Conservation (phyloP, 768 basidiomycete species). For the Termitomyces sp. region DNA sequence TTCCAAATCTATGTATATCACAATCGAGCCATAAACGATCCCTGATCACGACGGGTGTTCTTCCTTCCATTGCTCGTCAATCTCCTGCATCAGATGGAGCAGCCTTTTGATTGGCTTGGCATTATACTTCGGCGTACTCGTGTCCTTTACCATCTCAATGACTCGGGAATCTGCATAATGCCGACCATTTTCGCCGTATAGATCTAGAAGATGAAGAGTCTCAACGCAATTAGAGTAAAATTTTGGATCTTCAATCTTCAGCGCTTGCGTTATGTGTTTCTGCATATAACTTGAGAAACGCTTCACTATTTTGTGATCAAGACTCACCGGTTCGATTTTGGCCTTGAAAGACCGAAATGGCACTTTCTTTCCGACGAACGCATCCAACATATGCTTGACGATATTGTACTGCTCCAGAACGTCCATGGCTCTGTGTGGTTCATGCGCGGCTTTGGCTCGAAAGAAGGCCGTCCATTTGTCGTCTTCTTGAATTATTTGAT, state of each 20-base stretch:
- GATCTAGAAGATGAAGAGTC: constrained; percentile 39
- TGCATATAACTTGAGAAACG: constrained; percentile 16
- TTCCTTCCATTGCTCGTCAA: constrained; percentile 41
- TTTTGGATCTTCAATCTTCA: constrained; percentile 33
- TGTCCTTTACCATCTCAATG: constrained; percentile 43
- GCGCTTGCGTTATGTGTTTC: constrained; percentile 48
- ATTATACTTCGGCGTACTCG: constrained; percentile 29
- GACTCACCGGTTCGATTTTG: constrained; percentile 40
- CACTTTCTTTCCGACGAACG: constrained; percentile 35
- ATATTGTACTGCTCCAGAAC: constrained; percentile 45
- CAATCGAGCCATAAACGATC: not conserved
- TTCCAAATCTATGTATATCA: not conserved
- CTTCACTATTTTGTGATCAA: not conserved
- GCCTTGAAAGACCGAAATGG: constrained; percentile 29
- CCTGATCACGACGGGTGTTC: constrained; percentile 16
- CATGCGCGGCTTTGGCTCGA: constrained; percentile 26
- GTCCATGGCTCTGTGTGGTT: constrained; percentile 32
- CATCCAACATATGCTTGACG: constrained; percentile 43
- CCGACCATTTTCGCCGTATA: constrained; percentile 53
- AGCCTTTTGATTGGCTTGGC: constrained; percentile 44
- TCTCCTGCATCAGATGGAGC: constrained; percentile 38
- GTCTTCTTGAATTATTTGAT: constrained; percentile 36
- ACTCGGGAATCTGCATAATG: constrained; percentile 44
- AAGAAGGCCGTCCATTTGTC: constrained; percentile 41
- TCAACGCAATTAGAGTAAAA: constrained; percentile 46